Evolutionary conservation across 768 basidiomycete species (phyloP), one percentile per base, ranked within the genome.

Genomic region (Mycena pura): DNA sequence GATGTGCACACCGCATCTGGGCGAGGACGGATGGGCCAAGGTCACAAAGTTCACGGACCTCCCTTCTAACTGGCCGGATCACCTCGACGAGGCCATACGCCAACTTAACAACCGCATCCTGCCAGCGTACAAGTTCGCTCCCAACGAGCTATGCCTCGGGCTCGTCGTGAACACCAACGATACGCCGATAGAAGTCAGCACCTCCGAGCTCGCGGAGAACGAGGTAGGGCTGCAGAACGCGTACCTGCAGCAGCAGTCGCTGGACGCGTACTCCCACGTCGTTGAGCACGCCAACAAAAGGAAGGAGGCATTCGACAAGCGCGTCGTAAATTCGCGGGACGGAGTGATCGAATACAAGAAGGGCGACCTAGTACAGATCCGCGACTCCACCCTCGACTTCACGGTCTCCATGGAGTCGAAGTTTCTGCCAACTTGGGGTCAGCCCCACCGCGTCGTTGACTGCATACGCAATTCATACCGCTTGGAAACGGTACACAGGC

Each of bases 1-100:
- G n/a, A n/a, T n/a, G n/a, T n/a, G n/a, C n/a, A n/a, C n/a, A n/a
- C n/a, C n/a, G n/a, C n/a, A n/a, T n/a, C n/a, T n/a, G n/a, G n/a
- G n/a, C n/a, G n/a, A n/a, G n/a, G n/a, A n/a, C n/a, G n/a, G n/a
- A n/a, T n/a, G n/a, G n/a, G n/a, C n/a, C n/a, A n/a, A 13, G 32
- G 32, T 34, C 8, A 32, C 27, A 17, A 48, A 69, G n/a, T 43
- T 43, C 40, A 43, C 34, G 6, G 19, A 41, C 22, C 50, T 71
- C 0, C 66, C 66, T 5, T 34, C 45, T 6, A 52, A 58, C 15
- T 75, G 74, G 74, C 63, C 71, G 6, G 58, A 66, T 19, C 60
- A 72, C 47, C 52, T 75, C 6, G 67, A 72, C 34, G 19, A 31
- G 3, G 71, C 70, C 2, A 32, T 59, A 19, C 31, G 40, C 6